Percentiles rank a stretch among this genome's conserved stretches.
phyloP scores from a whole-genome alignment of 2,329 filamentous ascomycete species.

The Thielaviopsis ethacetica region DNA sequence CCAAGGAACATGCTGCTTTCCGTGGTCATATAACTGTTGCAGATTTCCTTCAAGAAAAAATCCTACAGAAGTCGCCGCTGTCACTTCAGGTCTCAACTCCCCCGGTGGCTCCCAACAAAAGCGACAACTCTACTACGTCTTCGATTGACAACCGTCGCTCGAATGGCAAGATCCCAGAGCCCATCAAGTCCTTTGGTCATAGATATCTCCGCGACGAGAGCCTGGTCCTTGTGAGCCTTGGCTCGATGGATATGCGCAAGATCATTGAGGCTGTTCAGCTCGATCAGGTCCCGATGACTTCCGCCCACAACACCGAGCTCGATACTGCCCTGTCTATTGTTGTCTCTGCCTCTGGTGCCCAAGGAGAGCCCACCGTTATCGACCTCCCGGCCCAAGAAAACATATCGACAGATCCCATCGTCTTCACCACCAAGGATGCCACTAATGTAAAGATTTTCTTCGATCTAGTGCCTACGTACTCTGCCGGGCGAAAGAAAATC shows the following conservation, averaged over 20 bases:
- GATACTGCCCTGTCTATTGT: constrained; percentile 89
- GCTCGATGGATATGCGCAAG: constrained; percentile 88
- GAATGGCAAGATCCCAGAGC: constrained; percentile 46
- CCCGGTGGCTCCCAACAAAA: constrained; percentile 10
- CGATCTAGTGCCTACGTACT: constrained; percentile 89
- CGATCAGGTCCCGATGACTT: constrained; percentile 71
- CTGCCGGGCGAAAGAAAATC: constrained; percentile 67
- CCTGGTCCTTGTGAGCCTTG: constrained; percentile 80
- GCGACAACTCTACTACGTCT: constrained; percentile 26
- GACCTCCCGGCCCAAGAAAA: constrained; percentile 90
- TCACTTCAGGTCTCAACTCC: constrained; percentile 10
- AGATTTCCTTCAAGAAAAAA: constrained; percentile 34
- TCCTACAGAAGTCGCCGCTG: constrained; percentile 13
- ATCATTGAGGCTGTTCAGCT: constrained; percentile 64
- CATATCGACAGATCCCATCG: constrained; percentile 81
- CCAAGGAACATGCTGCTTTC: constrained; percentile 80
- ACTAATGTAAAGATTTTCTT: constrained; percentile 79
- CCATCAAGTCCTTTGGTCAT: constrained; percentile 91
- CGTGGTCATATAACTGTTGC: constrained; percentile 78
- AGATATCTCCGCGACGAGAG: constrained; percentile 80
- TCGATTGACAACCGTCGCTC: constrained; percentile 47
- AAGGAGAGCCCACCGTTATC: constrained; percentile 74
- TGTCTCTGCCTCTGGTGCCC: constrained; percentile 69
- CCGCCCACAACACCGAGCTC: constrained; percentile 82
- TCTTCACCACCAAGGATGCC: constrained; percentile 66